Conservation (phyloP, 305 asterid genomes). For the Fraxinus floribunda region DNA sequence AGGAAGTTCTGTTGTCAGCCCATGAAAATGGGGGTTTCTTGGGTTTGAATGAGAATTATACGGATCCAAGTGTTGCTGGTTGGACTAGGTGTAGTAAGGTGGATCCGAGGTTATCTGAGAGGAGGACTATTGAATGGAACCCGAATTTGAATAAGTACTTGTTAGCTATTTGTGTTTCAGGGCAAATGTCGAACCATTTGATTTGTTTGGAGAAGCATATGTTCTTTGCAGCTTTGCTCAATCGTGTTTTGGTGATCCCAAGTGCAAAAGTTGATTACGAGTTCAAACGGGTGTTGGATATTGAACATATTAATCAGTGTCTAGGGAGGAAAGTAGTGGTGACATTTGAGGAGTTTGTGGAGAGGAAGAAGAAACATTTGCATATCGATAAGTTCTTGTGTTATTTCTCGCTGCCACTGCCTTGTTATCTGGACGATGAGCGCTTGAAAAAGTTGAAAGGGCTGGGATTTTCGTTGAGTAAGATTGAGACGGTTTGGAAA, state of each 20-base stretch:
- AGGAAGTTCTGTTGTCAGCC: constrained; percentile 62
- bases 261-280: constrained; percentile 85
- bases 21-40: constrained; percentile 45
- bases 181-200: constrained; percentile 98
- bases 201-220: constrained; percentile 92
- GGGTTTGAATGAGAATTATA: constrained; percentile 13
- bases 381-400: constrained; percentile 75
- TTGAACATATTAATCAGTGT: constrained; percentile 78
- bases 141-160: constrained; percentile 53
- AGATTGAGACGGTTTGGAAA: constrained; percentile 73
- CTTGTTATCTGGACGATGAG: constrained; percentile 82
- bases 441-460: constrained; percentile 79
- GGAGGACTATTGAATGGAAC: constrained; percentile 9
- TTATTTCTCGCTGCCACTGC: constrained; percentile 79
- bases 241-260: constrained; percentile 76
- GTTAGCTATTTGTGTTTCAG: constrained; percentile 83
- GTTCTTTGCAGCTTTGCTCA: constrained; percentile 86
- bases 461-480: constrained; percentile 64
- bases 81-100: constrained; percentile 7
- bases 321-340: constrained; percentile 77
- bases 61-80: neutral
- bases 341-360: constrained; percentile 80
- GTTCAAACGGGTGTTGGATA: constrained; percentile 69
- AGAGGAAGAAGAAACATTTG: constrained; percentile 57
- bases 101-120: constrained; percentile 8